Conservation (phyloP, 768 basidiomycete species). For the Mycena polygramma region DNA sequence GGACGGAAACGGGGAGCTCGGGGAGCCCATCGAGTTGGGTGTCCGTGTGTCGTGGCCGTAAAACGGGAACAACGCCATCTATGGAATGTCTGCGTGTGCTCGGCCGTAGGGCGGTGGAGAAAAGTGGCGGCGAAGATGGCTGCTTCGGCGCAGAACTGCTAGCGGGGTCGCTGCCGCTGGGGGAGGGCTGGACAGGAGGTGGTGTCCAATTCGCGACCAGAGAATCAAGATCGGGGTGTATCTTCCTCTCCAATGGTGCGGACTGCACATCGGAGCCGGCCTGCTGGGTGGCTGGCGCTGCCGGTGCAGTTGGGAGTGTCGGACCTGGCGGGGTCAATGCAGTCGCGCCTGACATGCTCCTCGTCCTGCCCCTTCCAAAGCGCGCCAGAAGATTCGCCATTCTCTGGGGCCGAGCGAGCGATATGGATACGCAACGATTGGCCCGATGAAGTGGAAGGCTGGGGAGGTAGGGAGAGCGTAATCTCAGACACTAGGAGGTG, state of each 20-base stretch:
- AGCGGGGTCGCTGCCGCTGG: constrained; percentile 6
- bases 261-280: not conserved
- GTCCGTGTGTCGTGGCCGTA: not conserved
- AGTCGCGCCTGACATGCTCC: constrained; percentile 18
- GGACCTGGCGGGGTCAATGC: constrained; percentile 14
- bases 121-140: not conserved
- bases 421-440: not conserved
- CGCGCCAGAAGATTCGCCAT: constrained; percentile 35
- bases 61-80: constrained; percentile 14
- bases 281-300: constrained; percentile 3
- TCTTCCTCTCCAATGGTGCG: constrained; percentile 29
- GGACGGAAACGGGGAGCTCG: constrained; percentile 18
- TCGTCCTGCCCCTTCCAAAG: constrained; percentile 31
- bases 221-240: constrained; percentile 36
- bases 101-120: constrained; percentile 28
- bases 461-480: not conserved
- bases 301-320: not conserved
- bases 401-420: not conserved
- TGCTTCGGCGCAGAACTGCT: not conserved
- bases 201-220: constrained; percentile 35
- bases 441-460: not conserved
- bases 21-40: constrained; percentile 20
- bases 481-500: constrained; percentile 18
- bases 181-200: constrained; percentile 7
- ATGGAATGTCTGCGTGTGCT: constrained; percentile 30